phyloP scores from a whole-genome alignment of 768 basidiomycete species.

The Mycena leptocephala region DNA sequence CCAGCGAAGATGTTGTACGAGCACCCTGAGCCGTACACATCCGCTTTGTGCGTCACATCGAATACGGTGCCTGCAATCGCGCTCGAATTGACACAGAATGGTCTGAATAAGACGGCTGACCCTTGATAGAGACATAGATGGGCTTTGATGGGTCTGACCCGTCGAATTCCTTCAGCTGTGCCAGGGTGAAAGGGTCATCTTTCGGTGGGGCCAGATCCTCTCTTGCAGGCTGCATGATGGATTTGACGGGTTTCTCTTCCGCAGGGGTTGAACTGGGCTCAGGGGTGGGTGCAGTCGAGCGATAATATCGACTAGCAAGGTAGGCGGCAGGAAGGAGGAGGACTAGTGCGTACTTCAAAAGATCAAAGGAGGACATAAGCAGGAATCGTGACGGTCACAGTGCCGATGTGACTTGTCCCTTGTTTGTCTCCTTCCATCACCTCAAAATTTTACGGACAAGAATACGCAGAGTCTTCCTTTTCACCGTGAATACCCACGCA shows the following conservation, averaged over 20 bases:
- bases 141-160: slow-evolving; percentile 78
- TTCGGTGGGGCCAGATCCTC: slow-evolving; percentile 80
- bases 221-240: slow-evolving; percentile 81
- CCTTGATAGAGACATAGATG: slow-evolving; percentile 96
- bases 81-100: background rate
- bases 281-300: background rate
- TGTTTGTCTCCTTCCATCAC: too few species aligned
- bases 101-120: slow-evolving; percentile 49
- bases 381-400: too few species aligned
- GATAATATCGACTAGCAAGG: slow-evolving; percentile 12
- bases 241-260: slow-evolving; percentile 50
- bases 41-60: slow-evolving; percentile 88
- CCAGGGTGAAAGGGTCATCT: slow-evolving; percentile 82
- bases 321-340: slow-evolving; percentile 14
- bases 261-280: background rate
- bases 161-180: slow-evolving; percentile 79
- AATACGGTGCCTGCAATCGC: slow-evolving; percentile 81
- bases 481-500: too few species aligned
- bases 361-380: too few species aligned
- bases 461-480: too few species aligned
- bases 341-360: too few species aligned
- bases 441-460: too few species aligned
- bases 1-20: slow-evolving; percentile 93
- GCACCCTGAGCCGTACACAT: slow-evolving; percentile 89
- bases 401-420: too few species aligned